Base-by-base conservation (phyloP, 345 rosid genomes). In the Mercurialis annua region DNA sequence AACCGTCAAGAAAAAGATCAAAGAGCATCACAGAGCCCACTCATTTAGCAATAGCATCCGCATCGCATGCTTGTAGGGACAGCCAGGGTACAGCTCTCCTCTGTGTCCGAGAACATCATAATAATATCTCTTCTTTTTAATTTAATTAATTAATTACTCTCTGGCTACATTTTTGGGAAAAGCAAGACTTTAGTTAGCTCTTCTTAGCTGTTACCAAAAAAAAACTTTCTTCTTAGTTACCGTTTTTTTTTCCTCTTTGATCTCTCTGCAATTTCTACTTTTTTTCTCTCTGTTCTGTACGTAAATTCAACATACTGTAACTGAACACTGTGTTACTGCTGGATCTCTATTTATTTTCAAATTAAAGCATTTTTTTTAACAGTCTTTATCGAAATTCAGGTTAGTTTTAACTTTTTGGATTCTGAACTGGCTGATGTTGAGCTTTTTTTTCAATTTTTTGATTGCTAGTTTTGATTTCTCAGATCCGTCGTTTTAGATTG, bases 401-500 rank as follows among this genome's bases (percentile, higher is more conserved):
- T 80, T 44, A 71, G 79, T 48, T 34, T 42, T 24, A 2, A 40
- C 4, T 7, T 52, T 52, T 23, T n/a, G 18, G 16, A 23, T 1
- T 52, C 24, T 52, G 2, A 4, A 23, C 11, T 30, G 52, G 59
- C 20, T 27, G 43, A 60, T 48, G 30, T 46, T 59, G 21, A 18
- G 20, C 43, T 67, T 4, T 56, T 63, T 14, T 46, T 55, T 38
- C 15, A 11, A 20, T 53, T 15, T 36, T 36, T 10, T 57, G 17
- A 5, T 12, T 51, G 44, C 30, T 56, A 34, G 69, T 51, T 61
- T 70, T 47, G 74, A 38, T 73, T 68, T 48, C 52, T 52, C 66
- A 80, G 83, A 82, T 80, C 83, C 77, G 77, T 56, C 69, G 72
- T 36, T 70, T 65, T 59, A 47, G 26, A 48, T 12, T 21, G 57